A percentile compares a stretch with the other conserved stretches of the same genome.
Conservation (phyloP, 352 stramenopile species). For the Blastocystis sp. region DNA sequence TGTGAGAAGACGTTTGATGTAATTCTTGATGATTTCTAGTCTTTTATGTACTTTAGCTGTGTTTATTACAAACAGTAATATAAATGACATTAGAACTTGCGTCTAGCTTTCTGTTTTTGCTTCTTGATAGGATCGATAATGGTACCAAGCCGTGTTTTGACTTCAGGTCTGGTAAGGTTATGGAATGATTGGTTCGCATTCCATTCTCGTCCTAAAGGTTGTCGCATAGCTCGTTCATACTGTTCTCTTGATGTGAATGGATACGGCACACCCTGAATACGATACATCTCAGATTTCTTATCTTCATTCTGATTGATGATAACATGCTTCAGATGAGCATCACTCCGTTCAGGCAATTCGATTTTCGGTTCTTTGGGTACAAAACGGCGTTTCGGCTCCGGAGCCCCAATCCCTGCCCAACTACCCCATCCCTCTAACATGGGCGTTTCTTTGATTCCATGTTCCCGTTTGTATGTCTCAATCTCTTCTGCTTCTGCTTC, state of each 20-base stretch:
- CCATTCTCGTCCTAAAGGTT: slow-evolving; percentile 78
- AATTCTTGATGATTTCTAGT: slow-evolving; percentile 30
- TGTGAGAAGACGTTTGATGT: slow-evolving; percentile 37
- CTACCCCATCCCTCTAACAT: slow-evolving; percentile 83
- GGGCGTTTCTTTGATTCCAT: slow-evolving; percentile 69
- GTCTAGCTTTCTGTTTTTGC: neutral
- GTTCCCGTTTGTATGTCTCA: slow-evolving; percentile 37
- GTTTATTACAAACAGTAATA: neutral
- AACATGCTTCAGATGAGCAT: slow-evolving; percentile 73
- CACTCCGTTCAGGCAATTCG: slow-evolving; percentile 74
- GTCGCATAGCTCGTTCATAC: slow-evolving; percentile 91
- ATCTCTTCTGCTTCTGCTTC: slow-evolving; percentile 74
- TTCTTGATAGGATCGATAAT: slow-evolving; percentile 59
- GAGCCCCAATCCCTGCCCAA: neutral
- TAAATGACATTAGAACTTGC: neutral
- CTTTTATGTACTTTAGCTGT: slow-evolving; percentile 10
- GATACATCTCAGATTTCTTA: slow-evolving; percentile 62
- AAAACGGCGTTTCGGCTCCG: neutral
- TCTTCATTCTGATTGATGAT: slow-evolving; percentile 69
- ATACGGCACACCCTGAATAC: slow-evolving; percentile 83
- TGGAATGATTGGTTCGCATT: slow-evolving; percentile 63
- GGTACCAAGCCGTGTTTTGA: slow-evolving; percentile 24
- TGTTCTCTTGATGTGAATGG: slow-evolving; percentile 89
- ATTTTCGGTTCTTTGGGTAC: slow-evolving; percentile 38
- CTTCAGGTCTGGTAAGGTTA: slow-evolving; percentile 58